A percentile compares a stretch with the other conserved stretches of the same genome.
Conservation (phyloP, 2,329 filamentous ascomycete species). For the Ophiostoma australiae region DNA sequence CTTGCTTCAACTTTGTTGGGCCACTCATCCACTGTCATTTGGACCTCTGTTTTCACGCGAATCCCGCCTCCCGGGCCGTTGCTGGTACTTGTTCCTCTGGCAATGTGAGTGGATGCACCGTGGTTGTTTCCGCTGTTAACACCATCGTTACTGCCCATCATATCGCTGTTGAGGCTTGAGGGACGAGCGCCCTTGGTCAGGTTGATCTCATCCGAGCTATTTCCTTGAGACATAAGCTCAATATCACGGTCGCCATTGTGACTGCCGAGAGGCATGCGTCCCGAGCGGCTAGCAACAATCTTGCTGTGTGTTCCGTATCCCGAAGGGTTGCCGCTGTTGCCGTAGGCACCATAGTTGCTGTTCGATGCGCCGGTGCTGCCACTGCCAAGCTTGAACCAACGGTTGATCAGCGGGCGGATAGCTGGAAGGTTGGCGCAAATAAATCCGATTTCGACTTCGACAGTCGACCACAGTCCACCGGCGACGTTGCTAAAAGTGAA, state of each 20-base stretch:
- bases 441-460: slow-evolving; percentile 26
- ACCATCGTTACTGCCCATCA: slow-evolving; percentile 10
- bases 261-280: slow-evolving; percentile 23
- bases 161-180: slow-evolving; percentile 16
- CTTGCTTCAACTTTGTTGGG: background rate
- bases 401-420: slow-evolving; percentile 21
- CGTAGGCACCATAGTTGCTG: slow-evolving; percentile 16
- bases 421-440: slow-evolving; percentile 26
- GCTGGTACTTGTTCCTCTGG: background rate
- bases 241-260: slow-evolving; percentile 22
- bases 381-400: slow-evolving; percentile 20
- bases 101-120: background rate
- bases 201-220: slow-evolving; percentile 24
- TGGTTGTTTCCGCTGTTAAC: background rate
- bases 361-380: slow-evolving; percentile 16
- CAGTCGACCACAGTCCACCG: slow-evolving; percentile 25
- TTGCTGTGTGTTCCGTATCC: slow-evolving; percentile 25
- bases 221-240: slow-evolving; percentile 26
- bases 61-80: slow-evolving; percentile 18
- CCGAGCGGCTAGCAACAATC: slow-evolving; percentile 19
- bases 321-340: background rate
- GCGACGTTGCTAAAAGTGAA: slow-evolving; percentile 26
- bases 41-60: slow-evolving; percentile 24
- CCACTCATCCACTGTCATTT: slow-evolving; percentile 23
- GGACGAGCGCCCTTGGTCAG: slow-evolving; percentile 23